Evolutionary conservation across 257 asterid genomes (phyloP).

Genomic region (Cruciata laevipes): DNA sequence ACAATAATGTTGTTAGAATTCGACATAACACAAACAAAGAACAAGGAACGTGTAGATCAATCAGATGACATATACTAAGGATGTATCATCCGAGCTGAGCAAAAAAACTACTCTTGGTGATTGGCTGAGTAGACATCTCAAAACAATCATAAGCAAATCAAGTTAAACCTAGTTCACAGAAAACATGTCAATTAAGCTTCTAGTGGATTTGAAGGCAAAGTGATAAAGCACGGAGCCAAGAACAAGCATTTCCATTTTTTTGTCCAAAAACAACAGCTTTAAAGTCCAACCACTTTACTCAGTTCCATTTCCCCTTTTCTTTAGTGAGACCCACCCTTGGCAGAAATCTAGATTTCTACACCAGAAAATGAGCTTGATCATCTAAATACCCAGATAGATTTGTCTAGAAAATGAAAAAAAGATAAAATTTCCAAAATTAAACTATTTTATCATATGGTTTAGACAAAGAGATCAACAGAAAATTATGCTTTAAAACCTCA

Average conservation of each 20-base stretch:
- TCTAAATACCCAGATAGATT: not conserved
- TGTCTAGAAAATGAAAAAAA: not conserved
- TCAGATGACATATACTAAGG: not conserved
- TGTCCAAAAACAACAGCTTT: not conserved
- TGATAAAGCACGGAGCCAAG: too few species aligned
- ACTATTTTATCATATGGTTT: not conserved
- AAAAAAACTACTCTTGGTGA: not conserved
- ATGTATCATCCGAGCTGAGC: not conserved
- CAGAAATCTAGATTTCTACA: not conserved
- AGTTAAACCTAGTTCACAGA: not conserved
- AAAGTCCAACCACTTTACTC: not conserved
- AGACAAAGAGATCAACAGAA: not conserved
- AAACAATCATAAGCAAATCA: not conserved
- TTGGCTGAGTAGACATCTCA: not conserved
- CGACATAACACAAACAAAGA: too few species aligned
- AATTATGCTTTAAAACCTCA: not conserved
- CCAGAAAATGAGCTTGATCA: not conserved
- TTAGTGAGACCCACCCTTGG: not conserved
- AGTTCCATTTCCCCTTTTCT: not conserved
- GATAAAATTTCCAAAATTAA: not conserved
- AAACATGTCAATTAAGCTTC: not conserved
- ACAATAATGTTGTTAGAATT: conserved; percentile 1
- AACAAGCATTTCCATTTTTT: too few species aligned
- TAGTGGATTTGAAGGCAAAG: too few species aligned
- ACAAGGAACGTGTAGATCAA: not conserved